Evolutionary conservation across 345 rosid species (phyloP).

Genomic region (Orychophragmus violaceus): DNA sequence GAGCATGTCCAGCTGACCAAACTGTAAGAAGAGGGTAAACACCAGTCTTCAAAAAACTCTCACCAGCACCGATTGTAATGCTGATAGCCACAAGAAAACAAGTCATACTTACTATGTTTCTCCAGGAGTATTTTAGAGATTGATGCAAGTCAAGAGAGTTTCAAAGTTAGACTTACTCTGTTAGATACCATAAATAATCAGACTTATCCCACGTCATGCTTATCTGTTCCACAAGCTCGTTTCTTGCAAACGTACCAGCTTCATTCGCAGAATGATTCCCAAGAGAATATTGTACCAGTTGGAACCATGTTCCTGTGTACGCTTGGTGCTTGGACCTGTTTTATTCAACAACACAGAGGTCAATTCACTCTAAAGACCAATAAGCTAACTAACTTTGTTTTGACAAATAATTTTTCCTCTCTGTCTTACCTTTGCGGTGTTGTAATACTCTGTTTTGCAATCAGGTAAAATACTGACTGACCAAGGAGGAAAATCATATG

Average conservation of each 20-base stretch:
- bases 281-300: constrained; percentile 38
- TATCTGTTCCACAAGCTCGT: constrained; percentile 52
- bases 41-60: constrained; percentile 63
- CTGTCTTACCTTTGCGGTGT: constrained; percentile 70
- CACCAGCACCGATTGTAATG: constrained; percentile 46
- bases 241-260: constrained; percentile 35
- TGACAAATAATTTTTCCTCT: neutral
- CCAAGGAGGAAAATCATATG: constrained; percentile 81
- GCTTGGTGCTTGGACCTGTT: constrained; percentile 39
- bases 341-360: neutral
- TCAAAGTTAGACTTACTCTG: constrained; percentile 33
- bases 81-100: constrained; percentile 31
- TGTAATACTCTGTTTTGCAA: constrained; percentile 70
- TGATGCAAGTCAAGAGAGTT: constrained; percentile 3
- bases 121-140: neutral
- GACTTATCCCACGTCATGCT: constrained; percentile 51
- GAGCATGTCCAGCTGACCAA: constrained; percentile 76
- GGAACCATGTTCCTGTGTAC: constrained; percentile 38
- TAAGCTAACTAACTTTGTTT: neutral
- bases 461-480: constrained; percentile 89
- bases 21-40: constrained; percentile 54
- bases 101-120: neutral
- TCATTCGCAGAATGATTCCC: constrained; percentile 47
- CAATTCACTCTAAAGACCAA: neutral
- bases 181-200: constrained; percentile 51